A percentile compares a stretch with the other conserved stretches of the same genome.
Evolutionary conservation across 768 basidiomycete species (phyloP).

Genomic region (Lactifluus subvellereus): DNA sequence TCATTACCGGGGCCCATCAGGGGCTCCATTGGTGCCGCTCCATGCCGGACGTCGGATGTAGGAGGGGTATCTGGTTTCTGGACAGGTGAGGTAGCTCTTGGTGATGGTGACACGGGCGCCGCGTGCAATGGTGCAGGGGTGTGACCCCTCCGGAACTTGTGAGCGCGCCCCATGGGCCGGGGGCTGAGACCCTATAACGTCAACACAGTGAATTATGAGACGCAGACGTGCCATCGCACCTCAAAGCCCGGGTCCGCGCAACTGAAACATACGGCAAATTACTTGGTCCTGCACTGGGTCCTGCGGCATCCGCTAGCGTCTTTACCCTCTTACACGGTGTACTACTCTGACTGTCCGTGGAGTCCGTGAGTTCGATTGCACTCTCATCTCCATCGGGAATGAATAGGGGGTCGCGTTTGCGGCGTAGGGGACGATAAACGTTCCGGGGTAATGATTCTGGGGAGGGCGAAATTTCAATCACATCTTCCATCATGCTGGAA

Average conservation of each 20-base stretch:
- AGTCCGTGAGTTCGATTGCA: conserved; percentile 50
- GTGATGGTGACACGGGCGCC: neutral
- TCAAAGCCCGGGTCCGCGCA: neutral
- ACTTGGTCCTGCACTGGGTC: neutral
- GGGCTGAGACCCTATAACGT: neutral
- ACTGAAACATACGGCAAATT: neutral
- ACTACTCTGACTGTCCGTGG: conserved; percentile 35
- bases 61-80: neutral
- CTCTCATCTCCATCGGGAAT: conserved; percentile 22
- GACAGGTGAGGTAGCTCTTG: neutral
- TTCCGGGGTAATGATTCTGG: conserved; percentile 10
- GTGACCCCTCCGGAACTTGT: neutral
- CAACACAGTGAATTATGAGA: neutral
- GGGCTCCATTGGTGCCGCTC: neutral
- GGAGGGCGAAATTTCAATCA: conserved; percentile 22
- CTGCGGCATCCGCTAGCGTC: neutral
- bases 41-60: neutral
- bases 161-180: neutral
- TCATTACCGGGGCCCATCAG: neutral
- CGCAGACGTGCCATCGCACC: conserved; percentile 1
- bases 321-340: conserved; percentile 10
- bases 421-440: conserved; percentile 13
- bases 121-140: neutral
- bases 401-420: conserved; percentile 17
- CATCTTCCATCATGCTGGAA: conserved; percentile 12